Evolutionary conservation across 495 filamentous ascomycete genomes (phyloP).

Genomic region (Parathielavia appendiculata): DNA sequence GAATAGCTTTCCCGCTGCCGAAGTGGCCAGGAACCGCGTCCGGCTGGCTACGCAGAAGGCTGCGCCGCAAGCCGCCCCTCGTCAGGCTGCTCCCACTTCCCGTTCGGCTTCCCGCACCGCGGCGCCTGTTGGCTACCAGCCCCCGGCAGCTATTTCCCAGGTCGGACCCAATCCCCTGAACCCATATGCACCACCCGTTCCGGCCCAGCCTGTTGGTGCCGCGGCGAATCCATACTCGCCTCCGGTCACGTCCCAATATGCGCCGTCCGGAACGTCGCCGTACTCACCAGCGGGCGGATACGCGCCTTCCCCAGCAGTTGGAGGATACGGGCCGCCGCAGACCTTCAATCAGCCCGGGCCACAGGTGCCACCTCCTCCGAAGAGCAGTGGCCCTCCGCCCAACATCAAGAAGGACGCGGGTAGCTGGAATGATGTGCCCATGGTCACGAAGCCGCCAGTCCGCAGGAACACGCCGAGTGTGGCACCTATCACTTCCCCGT

Average conservation of each 20-base stretch:
- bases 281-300: slow-evolving; percentile 36
- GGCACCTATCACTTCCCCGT: slow-evolving; percentile 58
- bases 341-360: slow-evolving; percentile 19
- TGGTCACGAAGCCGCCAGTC: slow-evolving; percentile 69
- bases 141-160: slow-evolving; percentile 30
- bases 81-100: slow-evolving; percentile 27
- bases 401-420: slow-evolving; percentile 62
- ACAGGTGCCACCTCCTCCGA: slow-evolving; percentile 34
- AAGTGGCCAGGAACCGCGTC: slow-evolving; percentile 80
- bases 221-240: slow-evolving; percentile 60
- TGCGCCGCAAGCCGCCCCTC: slow-evolving; percentile 31
- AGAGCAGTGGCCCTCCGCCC: slow-evolving; percentile 61
- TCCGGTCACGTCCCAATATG: slow-evolving; percentile 31
- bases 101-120: slow-evolving; percentile 32
- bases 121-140: slow-evolving; percentile 38
- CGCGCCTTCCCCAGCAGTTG: slow-evolving; percentile 27
- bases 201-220: slow-evolving; percentile 35
- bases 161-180: slow-evolving; percentile 33
- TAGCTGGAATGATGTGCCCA: slow-evolving; percentile 93
- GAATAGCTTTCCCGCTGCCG: slow-evolving; percentile 77
- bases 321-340: slow-evolving; percentile 35
- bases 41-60: slow-evolving; percentile 76
- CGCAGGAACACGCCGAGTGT: slow-evolving; percentile 67
- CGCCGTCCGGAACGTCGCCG: slow-evolving; percentile 28
- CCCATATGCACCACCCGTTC: slow-evolving; percentile 34